These are phyloP conservation scores for Karstenula rhodostoma DNA, from an alignment of 2,329 filamentous ascomycete genomes.

Conservation along the genomic window DNA sequence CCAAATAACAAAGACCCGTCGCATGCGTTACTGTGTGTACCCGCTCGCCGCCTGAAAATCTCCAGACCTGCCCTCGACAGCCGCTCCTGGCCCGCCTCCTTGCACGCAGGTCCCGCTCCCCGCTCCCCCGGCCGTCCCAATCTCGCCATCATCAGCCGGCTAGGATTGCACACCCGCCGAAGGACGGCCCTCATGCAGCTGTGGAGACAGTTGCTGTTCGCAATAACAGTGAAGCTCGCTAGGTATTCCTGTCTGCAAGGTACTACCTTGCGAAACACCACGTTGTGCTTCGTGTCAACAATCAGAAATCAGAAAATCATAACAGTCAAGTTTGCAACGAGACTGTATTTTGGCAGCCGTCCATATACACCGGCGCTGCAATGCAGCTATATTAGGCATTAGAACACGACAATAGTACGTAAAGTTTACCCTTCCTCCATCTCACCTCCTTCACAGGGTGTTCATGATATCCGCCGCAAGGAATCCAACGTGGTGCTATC, in stretches of 20 bases:
- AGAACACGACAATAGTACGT: constrained; percentile 7
- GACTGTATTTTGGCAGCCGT: not conserved
- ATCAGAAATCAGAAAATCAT: too few species aligned
- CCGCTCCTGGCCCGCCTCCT: not conserved
- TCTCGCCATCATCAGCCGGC: not conserved
- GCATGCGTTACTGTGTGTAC: not conserved
- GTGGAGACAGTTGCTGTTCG: not conserved
- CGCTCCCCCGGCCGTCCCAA: constrained; percentile 3
- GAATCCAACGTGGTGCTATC: not conserved
- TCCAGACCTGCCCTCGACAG: not conserved
- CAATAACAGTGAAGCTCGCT: not conserved
- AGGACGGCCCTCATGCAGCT: constrained; percentile 6
- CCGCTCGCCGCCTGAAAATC: constrained; percentile 8
- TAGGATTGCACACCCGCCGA: not conserved
- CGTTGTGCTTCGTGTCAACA: too few species aligned
- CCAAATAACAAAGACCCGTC: constrained; percentile 14
- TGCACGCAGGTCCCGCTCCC: constrained; percentile 1
- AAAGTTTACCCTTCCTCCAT: not conserved
- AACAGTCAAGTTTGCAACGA: too few species aligned
- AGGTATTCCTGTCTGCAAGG: too few species aligned
- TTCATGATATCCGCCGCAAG: not conserved
- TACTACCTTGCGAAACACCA: too few species aligned
- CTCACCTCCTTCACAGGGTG: not conserved
- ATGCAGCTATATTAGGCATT: constrained; percentile 5
- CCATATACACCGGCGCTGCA: constrained; percentile 7